Conservation (phyloP, 192 early-diverging fungal genomes). For the Coemansia sp. region DNA sequence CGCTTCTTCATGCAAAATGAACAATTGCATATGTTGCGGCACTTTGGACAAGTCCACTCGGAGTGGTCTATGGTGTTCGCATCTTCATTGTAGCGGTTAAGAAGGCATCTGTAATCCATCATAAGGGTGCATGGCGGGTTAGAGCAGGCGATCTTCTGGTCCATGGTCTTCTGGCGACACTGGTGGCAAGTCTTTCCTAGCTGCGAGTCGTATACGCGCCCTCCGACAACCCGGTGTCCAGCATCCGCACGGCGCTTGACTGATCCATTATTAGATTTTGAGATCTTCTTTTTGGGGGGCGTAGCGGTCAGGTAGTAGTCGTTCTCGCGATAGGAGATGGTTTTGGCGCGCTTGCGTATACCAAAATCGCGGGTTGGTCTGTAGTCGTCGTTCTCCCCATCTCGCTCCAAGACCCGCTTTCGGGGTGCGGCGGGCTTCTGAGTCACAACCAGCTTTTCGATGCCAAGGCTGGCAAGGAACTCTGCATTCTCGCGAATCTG, state of each 20-base stretch:
- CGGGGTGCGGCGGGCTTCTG: constrained; percentile 3
- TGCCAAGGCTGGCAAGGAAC: constrained; percentile 29
- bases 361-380: constrained; percentile 15
- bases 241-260: constrained; percentile 11
- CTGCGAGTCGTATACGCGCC: constrained; percentile 28
- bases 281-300: neutral
- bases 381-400: constrained; percentile 18
- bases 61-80: constrained; percentile 15
- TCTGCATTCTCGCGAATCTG: constrained; percentile 43
- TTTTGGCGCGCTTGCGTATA: constrained; percentile 13
- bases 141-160: constrained; percentile 31
- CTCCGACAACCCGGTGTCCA: constrained; percentile 23
- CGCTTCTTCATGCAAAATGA: constrained; percentile 41
- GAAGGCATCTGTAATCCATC: constrained; percentile 36
- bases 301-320: constrained; percentile 1
- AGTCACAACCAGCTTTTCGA: constrained; percentile 7
- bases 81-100: constrained; percentile 35
- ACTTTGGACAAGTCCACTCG: constrained; percentile 33
- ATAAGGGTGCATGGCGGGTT: constrained; percentile 17
- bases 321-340: constrained; percentile 30
- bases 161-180: constrained; percentile 49
- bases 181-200: constrained; percentile 40
- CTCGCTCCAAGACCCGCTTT: neutral
- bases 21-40: constrained; percentile 38
- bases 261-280: constrained; percentile 11